Evolutionary conservation across 192 early-diverging fungal species (phyloP).

Genomic region (Oehlia diaphana): DNA sequence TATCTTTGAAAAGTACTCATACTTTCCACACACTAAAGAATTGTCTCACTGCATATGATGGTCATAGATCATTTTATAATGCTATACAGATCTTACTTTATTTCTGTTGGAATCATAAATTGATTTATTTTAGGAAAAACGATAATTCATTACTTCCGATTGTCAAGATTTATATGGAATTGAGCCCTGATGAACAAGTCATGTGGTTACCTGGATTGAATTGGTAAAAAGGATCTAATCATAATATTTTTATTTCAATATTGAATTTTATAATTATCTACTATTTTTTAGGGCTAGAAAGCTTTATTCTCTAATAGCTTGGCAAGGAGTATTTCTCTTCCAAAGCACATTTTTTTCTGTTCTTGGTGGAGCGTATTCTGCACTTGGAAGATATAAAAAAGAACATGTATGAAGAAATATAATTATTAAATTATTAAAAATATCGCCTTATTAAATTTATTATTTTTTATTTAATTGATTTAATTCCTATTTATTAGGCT

Average conservation of each 20-base stretch:
- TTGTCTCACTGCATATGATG: neutral
- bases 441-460: too few relatives aligned
- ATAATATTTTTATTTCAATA: too few relatives aligned
- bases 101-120: conserved; percentile 2
- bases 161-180: neutral
- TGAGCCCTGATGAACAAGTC: neutral
- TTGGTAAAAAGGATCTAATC: neutral
- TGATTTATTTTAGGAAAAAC: neutral
- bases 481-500: conserved; percentile 27
- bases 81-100: conserved; percentile 3
- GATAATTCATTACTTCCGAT: neutral
- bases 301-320: conserved; percentile 3
- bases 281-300: neutral
- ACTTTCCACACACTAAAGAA: neutral
- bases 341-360: conserved; percentile 43
- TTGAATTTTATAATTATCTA: neutral
- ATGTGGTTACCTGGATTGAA: neutral
- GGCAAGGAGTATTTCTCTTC: neutral
- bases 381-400: neutral
- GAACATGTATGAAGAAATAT: too few relatives aligned
- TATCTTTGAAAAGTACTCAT: conserved; percentile 4
- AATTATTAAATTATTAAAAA: too few relatives aligned
- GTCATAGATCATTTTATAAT: neutral
- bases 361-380: conserved; percentile 45
- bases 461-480: too few relatives aligned